Percentiles rank a stretch among this genome's conserved stretches.
These are phyloP conservation scores for Malassezia sympodialis DNA, from an alignment of 1,284 basidiomycete genomes.

Conservation along the genomic window DNA sequence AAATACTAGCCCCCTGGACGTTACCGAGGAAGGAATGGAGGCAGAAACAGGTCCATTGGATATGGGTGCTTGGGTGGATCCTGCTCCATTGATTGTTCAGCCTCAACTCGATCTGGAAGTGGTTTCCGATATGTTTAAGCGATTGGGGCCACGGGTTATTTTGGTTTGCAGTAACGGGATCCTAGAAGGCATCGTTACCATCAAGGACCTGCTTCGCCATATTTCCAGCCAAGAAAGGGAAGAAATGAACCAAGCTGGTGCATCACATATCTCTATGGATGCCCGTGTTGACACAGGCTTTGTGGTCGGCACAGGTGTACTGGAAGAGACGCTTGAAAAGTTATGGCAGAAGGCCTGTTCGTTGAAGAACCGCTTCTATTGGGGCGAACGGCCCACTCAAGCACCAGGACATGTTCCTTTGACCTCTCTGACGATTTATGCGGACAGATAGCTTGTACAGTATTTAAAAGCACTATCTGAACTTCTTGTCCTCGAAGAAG, in stretches of 20 bases:
- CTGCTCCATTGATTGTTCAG: slow-evolving; percentile 89
- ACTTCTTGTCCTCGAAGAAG: slow-evolving; percentile 46
- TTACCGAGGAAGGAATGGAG: slow-evolving; percentile 3
- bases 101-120: slow-evolving; percentile 87
- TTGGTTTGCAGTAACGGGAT: slow-evolving; percentile 71
- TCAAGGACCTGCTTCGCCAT: slow-evolving; percentile 74
- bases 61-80: slow-evolving; percentile 35
- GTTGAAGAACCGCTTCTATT: neutral
- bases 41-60: neutral
- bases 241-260: neutral
- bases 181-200: slow-evolving; percentile 77
- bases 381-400: neutral
- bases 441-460: slow-evolving; percentile 3
- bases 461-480: slow-evolving; percentile 24
- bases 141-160: slow-evolving; percentile 66
- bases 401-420: neutral
- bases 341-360: neutral
- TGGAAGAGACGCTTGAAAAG: slow-evolving; percentile 26
- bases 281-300: slow-evolving; percentile 5
- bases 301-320: slow-evolving; percentile 23
- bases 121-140: slow-evolving; percentile 63
- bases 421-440: slow-evolving; percentile 5
- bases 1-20: neutral
- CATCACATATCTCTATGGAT: neutral
- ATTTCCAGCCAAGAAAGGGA: slow-evolving; percentile 33